Conservation (phyloP, 1,139 yeast genomes). For the Candida buenavistaensis region DNA sequence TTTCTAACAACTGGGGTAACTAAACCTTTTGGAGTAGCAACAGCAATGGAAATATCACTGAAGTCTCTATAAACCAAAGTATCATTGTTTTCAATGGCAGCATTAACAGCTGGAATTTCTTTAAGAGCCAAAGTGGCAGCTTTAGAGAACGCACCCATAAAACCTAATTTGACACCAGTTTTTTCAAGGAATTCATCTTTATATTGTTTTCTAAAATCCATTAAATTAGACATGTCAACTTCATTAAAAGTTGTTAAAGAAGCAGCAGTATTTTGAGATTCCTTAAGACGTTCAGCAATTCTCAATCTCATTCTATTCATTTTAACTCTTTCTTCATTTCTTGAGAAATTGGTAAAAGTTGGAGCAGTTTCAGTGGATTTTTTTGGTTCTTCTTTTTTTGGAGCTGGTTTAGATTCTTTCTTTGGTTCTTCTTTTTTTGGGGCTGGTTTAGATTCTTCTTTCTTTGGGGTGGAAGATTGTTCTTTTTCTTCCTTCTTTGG, state of each 20-base stretch:
- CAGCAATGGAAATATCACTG: slow-evolving; percentile 94
- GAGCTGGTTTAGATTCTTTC: slow-evolving; percentile 19
- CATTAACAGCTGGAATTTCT: slow-evolving; percentile 94
- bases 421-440: slow-evolving; percentile 45
- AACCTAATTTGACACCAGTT: slow-evolving; percentile 93
- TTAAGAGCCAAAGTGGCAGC: slow-evolving; percentile 93
- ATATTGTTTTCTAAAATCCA: slow-evolving; percentile 95
- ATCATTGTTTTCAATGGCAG: slow-evolving; percentile 89
- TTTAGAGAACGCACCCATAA: slow-evolving; percentile 98
- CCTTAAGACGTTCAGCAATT: slow-evolving; percentile 98
- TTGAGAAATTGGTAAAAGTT: slow-evolving; percentile 65
- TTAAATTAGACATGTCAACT: slow-evolving; percentile 90
- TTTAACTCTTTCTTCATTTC: slow-evolving; percentile 90
- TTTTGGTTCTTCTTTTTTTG: slow-evolving; percentile 19
- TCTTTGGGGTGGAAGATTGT: slow-evolving; percentile 31
- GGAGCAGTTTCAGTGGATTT: slow-evolving; percentile 31
- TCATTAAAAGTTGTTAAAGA: slow-evolving; percentile 97
- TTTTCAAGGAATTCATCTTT: slow-evolving; percentile 95
- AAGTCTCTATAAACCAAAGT: slow-evolving; percentile 96
- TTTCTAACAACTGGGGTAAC: slow-evolving; percentile 98
- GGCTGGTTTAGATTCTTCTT: slow-evolving; percentile 16
- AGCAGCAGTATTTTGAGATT: slow-evolving; percentile 98
- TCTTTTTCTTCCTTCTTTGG: slow-evolving; percentile 55
- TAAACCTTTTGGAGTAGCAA: slow-evolving; percentile 98
- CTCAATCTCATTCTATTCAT: slow-evolving; percentile 99